Evolutionary conservation across 805 yeast genomes (phyloP).

Genomic region (Candida oleophila): DNA sequence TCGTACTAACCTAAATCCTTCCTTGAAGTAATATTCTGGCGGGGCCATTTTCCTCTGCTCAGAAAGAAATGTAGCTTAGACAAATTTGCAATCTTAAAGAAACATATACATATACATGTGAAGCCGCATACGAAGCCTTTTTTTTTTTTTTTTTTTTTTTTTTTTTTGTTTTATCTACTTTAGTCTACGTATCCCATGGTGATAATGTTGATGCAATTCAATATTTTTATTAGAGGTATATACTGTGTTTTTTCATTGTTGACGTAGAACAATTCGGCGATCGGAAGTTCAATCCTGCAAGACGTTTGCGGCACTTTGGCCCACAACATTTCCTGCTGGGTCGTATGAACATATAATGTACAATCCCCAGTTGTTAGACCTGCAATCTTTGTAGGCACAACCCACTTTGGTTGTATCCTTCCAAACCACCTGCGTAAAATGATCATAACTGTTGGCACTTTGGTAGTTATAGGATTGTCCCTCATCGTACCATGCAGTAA

Average conservation of each 20-base stretch:
- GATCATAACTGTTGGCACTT: conserved; percentile 26
- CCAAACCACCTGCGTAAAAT: conserved; percentile 33
- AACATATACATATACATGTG: too few relatives aligned
- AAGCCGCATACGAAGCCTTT: too few relatives aligned
- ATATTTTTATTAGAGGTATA: too few relatives aligned
- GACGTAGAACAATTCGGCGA: too few relatives aligned
- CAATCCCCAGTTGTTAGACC: conserved; percentile 29
- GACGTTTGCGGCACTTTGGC: conserved; percentile 26
- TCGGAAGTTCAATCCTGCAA: conserved; percentile 7
- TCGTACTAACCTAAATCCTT: conserved; percentile 32
- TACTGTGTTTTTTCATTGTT: too few relatives aligned
- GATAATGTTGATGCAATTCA: too few relatives aligned
- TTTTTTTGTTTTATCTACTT: too few relatives aligned
- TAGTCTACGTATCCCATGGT: too few relatives aligned
- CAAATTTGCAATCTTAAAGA: too few relatives aligned
- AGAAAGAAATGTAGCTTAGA: too few relatives aligned
- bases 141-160: too few relatives aligned
- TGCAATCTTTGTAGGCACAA: conserved; percentile 32
- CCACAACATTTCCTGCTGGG: conserved; percentile 37
- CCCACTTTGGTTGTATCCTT: conserved; percentile 27
- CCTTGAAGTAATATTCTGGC: conserved; percentile 15
- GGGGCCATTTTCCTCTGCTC: too few relatives aligned
- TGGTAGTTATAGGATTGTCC: conserved; percentile 25
- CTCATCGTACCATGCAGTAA: conserved; percentile 37
- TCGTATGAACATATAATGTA: conserved; percentile 34